Percentiles rank a stretch among this genome's conserved stretches.
These are phyloP conservation scores for Colletotrichum zoysiae DNA, from an alignment of 2,329 filamentous ascomycete genomes.

Conservation along the genomic window DNA sequence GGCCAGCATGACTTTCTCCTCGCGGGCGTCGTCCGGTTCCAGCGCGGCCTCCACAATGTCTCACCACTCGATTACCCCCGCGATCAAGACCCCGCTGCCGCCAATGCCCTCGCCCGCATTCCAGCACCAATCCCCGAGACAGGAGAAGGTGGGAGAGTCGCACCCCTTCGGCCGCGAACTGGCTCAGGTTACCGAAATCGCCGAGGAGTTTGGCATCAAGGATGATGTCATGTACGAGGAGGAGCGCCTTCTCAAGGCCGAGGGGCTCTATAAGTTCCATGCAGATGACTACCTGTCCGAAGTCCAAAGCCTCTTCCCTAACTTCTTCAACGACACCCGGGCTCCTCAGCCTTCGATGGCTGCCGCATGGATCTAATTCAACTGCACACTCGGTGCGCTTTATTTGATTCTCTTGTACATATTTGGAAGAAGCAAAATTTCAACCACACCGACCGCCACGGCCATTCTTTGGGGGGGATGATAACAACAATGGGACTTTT, in stretches of 20 bases:
- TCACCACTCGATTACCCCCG: conserved; percentile 50
- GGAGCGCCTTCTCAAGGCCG: conserved; percentile 74
- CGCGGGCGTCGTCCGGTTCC: conserved; percentile 68
- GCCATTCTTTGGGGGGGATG: conserved; percentile 7
- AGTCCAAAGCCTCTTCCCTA: conserved; percentile 76
- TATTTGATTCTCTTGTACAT: conserved; percentile 38
- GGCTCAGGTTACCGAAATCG: conserved; percentile 91
- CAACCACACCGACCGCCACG: conserved; percentile 22
- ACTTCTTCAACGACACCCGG: conserved; percentile 64
- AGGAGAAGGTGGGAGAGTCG: conserved; percentile 54
- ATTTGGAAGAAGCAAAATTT: conserved; percentile 31
- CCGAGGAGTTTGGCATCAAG: conserved; percentile 83
- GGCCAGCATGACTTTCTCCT: conserved; percentile 64
- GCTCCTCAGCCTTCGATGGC: conserved; percentile 45
- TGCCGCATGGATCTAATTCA: conserved; percentile 63
- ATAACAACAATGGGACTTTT: conserved; percentile 25
- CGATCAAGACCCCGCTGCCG: conserved; percentile 48
- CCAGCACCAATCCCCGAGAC: conserved; percentile 50
- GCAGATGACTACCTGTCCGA: conserved; percentile 88
- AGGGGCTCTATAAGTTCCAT: conserved; percentile 79
- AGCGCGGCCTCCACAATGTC: conserved; percentile 64
- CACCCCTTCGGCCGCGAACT: conserved; percentile 92
- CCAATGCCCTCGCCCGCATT: conserved; percentile 50
- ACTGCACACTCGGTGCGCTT: background rate
- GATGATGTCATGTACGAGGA: conserved; percentile 79